Evolutionary conservation across 2,329 filamentous ascomycete genomes (phyloP).

Genomic region (Neonectria faginata): DNA sequence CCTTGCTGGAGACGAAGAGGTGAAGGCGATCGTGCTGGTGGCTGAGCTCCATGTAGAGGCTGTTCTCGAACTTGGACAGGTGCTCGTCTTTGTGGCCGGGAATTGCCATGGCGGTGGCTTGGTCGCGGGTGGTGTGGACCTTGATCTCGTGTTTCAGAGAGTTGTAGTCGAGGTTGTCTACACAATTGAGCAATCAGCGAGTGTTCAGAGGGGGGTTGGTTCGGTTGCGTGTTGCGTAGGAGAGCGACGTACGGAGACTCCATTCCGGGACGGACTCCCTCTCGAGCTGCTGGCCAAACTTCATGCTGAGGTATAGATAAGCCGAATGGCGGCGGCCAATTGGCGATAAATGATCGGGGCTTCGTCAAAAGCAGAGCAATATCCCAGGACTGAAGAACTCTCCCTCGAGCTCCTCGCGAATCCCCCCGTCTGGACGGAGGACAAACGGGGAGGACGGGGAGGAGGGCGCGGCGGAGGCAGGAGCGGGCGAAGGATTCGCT

Average conservation of each 20-base stretch:
- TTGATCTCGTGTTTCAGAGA: slow-evolving; percentile 89
- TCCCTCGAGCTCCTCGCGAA: slow-evolving; percentile 26
- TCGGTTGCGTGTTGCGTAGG: background rate
- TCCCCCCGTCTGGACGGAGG: slow-evolving; percentile 6
- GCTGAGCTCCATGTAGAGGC: slow-evolving; percentile 77
- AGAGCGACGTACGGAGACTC: slow-evolving; percentile 72
- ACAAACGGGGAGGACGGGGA: slow-evolving; percentile 22
- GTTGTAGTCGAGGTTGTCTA: slow-evolving; percentile 91
- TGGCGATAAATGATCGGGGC: background rate
- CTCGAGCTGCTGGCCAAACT: slow-evolving; percentile 68
- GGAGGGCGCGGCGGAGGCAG: slow-evolving; percentile 8
- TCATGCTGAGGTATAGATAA: slow-evolving; percentile 47
- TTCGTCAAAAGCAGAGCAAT: background rate
- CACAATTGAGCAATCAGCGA: slow-evolving; percentile 20
- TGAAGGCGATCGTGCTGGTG: slow-evolving; percentile 82
- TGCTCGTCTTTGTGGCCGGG: slow-evolving; percentile 74
- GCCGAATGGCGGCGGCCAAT: slow-evolving; percentile 15
- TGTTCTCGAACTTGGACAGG: slow-evolving; percentile 74
- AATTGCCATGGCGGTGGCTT: slow-evolving; percentile 77
- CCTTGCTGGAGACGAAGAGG: slow-evolving; percentile 83
- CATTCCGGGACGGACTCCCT: slow-evolving; percentile 84
- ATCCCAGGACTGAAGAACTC: slow-evolving; percentile 13
- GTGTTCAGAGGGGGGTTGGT: background rate
- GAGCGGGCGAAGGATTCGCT: slow-evolving; percentile 17
- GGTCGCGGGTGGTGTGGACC: slow-evolving; percentile 77